phyloP scores from a whole-genome alignment of 257 asterid species.

The Jacaranda copaia region DNA sequence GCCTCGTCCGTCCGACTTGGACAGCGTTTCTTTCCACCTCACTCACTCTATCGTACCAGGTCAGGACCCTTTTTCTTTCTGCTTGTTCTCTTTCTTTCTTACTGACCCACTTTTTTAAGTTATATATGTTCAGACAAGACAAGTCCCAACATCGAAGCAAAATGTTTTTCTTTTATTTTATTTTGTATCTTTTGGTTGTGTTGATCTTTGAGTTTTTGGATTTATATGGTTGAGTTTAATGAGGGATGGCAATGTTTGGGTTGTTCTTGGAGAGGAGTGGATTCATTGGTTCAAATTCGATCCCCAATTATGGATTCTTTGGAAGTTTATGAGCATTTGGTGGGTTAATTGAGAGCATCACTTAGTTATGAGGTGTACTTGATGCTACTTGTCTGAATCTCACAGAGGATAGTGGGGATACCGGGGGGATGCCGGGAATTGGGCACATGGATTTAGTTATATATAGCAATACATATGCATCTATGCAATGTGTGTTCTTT shows the following conservation, averaged over 20 bases:
- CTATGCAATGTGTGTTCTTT: neutral
- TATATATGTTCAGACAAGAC: constrained; percentile 8
- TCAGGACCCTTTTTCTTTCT: constrained; percentile 35
- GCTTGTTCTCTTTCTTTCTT: constrained; percentile 25
- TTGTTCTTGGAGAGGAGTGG: neutral
- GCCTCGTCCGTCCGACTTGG: constrained; percentile 39
- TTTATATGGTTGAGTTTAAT: constrained; percentile 5
- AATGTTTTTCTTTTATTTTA: constrained; percentile 13
- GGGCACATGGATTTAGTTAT: neutral
- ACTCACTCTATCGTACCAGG: constrained; percentile 45
- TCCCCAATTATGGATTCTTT: constrained; percentile 2
- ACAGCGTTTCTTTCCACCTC: constrained; percentile 45
- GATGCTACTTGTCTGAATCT: neutral
- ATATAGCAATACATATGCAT: neutral
- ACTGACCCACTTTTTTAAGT: neutral
- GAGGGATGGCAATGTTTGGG: neutral
- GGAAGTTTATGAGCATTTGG: neutral
- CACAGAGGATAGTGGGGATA: neutral
- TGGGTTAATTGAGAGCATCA: neutral
- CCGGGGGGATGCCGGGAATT: no score
- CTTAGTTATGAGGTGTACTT: constrained; percentile 20
- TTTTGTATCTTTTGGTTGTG: neutral
- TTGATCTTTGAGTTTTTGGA: neutral
- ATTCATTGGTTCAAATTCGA: constrained; percentile 7
- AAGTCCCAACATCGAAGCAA: constrained; percentile 11